Conservation (phyloP, 108 stramenopile genomes). For the Cafeteria roenbergensis region DNA sequence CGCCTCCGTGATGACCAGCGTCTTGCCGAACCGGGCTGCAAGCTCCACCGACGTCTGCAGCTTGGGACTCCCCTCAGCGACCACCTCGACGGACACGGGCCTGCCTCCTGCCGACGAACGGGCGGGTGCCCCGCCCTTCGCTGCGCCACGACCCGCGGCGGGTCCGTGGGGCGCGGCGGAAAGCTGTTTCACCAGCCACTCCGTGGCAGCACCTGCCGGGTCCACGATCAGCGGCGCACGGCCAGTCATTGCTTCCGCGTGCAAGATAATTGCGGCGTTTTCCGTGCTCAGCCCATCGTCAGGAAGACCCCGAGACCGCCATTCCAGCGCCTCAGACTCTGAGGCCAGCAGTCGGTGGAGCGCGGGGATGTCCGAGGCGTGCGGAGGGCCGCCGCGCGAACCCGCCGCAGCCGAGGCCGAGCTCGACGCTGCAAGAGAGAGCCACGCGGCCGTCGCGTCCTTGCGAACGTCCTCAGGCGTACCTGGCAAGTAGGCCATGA, state of each 20-base stretch:
- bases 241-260: conserved; percentile 12
- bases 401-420: conserved; percentile 3
- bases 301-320: conserved; percentile 42
- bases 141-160: no score
- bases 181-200: conserved; percentile 35
- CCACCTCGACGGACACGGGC: conserved; percentile 39
- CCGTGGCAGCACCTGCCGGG: conserved; percentile 30
- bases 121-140: no score
- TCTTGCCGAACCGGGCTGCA: conserved; percentile 52
- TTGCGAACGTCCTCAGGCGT: conserved; percentile 17
- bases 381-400: conserved; percentile 5
- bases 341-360: conserved; percentile 34
- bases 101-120: no score
- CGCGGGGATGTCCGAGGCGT: conserved; percentile 17
- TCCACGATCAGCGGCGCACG: conserved; percentile 50
- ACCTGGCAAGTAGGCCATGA: conserved; percentile 38
- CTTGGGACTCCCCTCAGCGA: conserved; percentile 15
- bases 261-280: conserved; percentile 29
- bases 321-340: conserved; percentile 39
- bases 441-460: conserved; percentile 16
- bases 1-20: conserved; percentile 38
- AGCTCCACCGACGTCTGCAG: conserved; percentile 30
- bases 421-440: no score
- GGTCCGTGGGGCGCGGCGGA: no score
- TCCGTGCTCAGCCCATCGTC: conserved; percentile 40